These are phyloP conservation scores for Penicillium sp. DNA, from an alignment of 2,329 filamentous ascomycete genomes.

Conservation along the genomic window DNA sequence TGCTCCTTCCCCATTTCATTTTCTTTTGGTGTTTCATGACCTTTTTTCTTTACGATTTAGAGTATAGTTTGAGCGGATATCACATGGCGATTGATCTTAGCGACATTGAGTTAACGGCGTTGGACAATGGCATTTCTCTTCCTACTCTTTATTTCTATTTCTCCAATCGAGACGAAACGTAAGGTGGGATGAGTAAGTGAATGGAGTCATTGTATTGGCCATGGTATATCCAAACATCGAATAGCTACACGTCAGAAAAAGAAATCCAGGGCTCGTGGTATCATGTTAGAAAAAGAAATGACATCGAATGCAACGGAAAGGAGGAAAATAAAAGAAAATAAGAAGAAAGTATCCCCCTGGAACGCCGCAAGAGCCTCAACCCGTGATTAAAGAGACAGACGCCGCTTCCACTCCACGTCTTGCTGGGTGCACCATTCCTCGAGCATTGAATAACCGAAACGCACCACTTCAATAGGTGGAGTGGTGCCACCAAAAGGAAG, in stretches of 20 bases:
- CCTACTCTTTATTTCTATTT: not conserved
- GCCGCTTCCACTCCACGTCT: constrained; percentile 42
- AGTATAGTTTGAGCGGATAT: constrained; percentile 7
- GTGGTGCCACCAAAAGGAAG: constrained; percentile 43
- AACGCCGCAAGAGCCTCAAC: not conserved
- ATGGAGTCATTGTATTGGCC: constrained; percentile 6
- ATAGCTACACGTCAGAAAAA: constrained; percentile 16
- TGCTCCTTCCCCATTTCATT: not conserved
- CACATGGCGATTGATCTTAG: not conserved
- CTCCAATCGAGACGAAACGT: not conserved
- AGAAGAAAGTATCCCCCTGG: not conserved
- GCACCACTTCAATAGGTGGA: constrained; percentile 42
- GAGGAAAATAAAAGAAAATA: too few relatives aligned
- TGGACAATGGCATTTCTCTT: not conserved
- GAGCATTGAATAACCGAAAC: constrained; percentile 43
- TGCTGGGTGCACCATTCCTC: constrained; percentile 46
- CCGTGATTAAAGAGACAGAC: constrained; percentile 36
- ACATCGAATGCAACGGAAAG: constrained; percentile 7
- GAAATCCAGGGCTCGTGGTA: constrained; percentile 30
- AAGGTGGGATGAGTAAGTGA: not conserved
- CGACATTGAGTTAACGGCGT: not conserved
- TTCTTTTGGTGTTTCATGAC: not conserved
- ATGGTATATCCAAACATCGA: constrained; percentile 18
- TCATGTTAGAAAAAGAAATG: constrained; percentile 23
- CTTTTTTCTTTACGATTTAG: not conserved